phyloP scores from a whole-genome alignment of 2,329 filamentous ascomycete genomes.

The Fusarium sp. region DNA sequence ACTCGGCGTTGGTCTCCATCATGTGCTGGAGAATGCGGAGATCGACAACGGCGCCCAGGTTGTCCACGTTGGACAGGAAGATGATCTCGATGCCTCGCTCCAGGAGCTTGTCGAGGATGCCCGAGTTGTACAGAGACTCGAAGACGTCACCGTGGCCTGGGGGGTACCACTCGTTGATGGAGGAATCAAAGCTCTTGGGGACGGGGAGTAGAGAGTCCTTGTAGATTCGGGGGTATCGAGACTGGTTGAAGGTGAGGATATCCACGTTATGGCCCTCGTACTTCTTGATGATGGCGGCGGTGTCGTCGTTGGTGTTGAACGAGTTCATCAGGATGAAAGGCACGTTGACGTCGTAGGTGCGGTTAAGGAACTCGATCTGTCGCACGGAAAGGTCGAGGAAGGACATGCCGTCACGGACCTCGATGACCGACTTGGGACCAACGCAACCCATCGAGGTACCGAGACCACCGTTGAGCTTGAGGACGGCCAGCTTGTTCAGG shows the following conservation, averaged over 20 bases:
- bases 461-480: conserved; percentile 99
- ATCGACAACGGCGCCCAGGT: conserved; percentile 97
- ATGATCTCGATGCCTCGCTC: conserved; percentile 96
- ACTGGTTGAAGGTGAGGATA: conserved; percentile 99
- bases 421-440: conserved; percentile 98
- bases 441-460: conserved; percentile 99
- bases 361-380: conserved; percentile 99
- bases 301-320: conserved; percentile 99
- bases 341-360: conserved; percentile 96
- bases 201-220: conserved; percentile 98
- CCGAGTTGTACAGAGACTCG: conserved; percentile 99
- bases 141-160: conserved; percentile 99
- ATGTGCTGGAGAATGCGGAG: conserved; percentile 99
- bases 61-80: conserved; percentile 99
- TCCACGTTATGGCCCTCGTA: conserved; percentile 99
- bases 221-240: conserved; percentile 95
- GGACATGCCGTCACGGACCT: conserved; percentile 99
- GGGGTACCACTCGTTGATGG: conserved; percentile 97
- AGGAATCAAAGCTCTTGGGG: conserved; percentile 87
- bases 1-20: conserved; percentile 96
- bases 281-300: conserved; percentile 99
- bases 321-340: conserved; percentile 99
- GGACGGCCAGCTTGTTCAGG: conserved; percentile 95
- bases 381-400: conserved; percentile 98
- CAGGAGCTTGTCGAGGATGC: conserved; percentile 95